phyloP scores from a whole-genome alignment of 257 asterid species.

The Primulina tabacum region DNA sequence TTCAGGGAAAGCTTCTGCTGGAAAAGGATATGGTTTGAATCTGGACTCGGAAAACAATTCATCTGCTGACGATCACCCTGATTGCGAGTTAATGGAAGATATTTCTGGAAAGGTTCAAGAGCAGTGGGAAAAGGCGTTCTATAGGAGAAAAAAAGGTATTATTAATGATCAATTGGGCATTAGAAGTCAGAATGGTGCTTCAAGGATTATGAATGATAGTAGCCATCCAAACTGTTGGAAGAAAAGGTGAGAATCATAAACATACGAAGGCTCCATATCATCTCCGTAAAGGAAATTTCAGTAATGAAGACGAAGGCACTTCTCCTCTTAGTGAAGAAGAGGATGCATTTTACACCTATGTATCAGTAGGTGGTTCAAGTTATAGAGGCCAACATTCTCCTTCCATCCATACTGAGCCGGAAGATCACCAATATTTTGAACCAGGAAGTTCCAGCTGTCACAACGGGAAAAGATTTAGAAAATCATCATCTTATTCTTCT shows the following conservation, averaged over 20 bases:
- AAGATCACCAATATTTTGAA: constrained; percentile 22
- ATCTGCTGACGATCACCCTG: constrained; percentile 49
- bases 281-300: constrained; percentile 24
- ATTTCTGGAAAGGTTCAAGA: constrained; percentile 58
- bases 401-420: constrained; percentile 17
- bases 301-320: constrained; percentile 27
- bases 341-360: constrained; percentile 23
- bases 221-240: constrained; percentile 26
- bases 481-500: constrained; percentile 23
- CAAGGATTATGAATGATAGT: constrained; percentile 25
- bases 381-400: constrained; percentile 24
- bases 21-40: constrained; percentile 49
- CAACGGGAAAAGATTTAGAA: constrained; percentile 17
- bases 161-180: constrained; percentile 34
- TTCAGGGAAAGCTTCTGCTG: constrained; percentile 54
- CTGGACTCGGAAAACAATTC: constrained; percentile 43
- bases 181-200: constrained; percentile 29
- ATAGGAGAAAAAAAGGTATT: constrained; percentile 44
- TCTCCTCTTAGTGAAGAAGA: constrained; percentile 22
- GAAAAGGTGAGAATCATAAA: constrained; percentile 23
- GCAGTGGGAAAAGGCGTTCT: constrained; percentile 79
- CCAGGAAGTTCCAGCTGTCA: constrained; percentile 30
- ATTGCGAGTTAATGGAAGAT: constrained; percentile 71
- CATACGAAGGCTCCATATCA: constrained; percentile 24
- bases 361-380: constrained; percentile 17